Conservation (phyloP, 2,329 filamentous ascomycete genomes). For the Alternaria ventricosa region DNA sequence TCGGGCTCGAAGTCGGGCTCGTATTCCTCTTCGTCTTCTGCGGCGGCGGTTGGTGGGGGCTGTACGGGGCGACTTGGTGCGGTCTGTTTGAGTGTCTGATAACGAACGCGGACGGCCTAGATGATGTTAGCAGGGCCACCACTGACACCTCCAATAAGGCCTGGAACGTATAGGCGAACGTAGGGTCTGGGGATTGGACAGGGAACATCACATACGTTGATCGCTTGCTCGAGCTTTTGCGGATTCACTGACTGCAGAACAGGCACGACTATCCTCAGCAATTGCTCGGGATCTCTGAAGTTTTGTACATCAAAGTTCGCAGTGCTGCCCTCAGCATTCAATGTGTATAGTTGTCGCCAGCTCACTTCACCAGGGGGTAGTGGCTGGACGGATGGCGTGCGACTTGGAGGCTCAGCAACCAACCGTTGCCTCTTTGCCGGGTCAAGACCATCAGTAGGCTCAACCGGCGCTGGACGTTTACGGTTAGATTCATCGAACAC, state of each 20-base stretch:
- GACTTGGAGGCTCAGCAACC: slow-evolving; percentile 56
- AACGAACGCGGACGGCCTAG: slow-evolving; percentile 52
- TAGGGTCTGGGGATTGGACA: background rate
- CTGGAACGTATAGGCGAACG: background rate
- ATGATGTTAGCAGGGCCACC: slow-evolving; percentile 20
- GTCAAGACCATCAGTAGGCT: slow-evolving; percentile 76
- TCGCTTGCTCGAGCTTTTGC: slow-evolving; percentile 71
- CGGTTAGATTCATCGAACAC: slow-evolving; percentile 78
- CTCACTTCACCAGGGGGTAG: slow-evolving; percentile 78
- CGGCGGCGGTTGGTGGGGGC: slow-evolving; percentile 46
- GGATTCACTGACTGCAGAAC: slow-evolving; percentile 76
- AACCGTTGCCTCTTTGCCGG: slow-evolving; percentile 81
- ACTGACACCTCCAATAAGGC: background rate
- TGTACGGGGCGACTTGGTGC: slow-evolving; percentile 31
- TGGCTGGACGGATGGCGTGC: slow-evolving; percentile 66
- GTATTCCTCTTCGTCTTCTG: slow-evolving; percentile 88
- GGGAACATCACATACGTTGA: slow-evolving; percentile 64
- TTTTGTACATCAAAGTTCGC: slow-evolving; percentile 83
- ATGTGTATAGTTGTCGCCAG: slow-evolving; percentile 83
- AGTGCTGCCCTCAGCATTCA: slow-evolving; percentile 77
- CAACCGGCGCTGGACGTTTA: slow-evolving; percentile 76
- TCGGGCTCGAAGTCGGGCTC: slow-evolving; percentile 86
- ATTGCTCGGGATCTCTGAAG: slow-evolving; percentile 72
- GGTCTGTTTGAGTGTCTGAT: slow-evolving; percentile 46
- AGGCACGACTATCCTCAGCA: slow-evolving; percentile 81